Evolutionary conservation across 2,329 filamentous ascomycete genomes (phyloP).

Genomic region (Fulvia fulva): DNA sequence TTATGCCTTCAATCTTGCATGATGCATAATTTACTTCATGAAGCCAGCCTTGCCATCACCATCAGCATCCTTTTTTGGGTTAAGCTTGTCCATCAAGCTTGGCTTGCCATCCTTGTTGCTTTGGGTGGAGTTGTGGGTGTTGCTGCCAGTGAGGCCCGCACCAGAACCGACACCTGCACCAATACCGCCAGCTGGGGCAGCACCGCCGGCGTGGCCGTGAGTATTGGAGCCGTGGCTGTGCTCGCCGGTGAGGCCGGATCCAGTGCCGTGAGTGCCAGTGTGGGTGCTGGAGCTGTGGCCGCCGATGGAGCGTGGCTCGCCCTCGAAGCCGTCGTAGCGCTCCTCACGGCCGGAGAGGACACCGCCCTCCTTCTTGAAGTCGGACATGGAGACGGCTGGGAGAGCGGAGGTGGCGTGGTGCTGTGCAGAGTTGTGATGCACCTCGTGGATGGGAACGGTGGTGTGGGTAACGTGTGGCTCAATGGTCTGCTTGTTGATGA

Average conservation of each 20-base stretch:
- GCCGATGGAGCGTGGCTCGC: slow-evolving; percentile 50
- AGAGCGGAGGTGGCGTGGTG: slow-evolving; percentile 63
- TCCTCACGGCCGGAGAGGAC: slow-evolving; percentile 52
- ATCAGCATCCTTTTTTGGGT: slow-evolving; percentile 52
- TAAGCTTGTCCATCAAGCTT: slow-evolving; percentile 50
- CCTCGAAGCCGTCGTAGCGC: slow-evolving; percentile 57
- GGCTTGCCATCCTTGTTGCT: slow-evolving; percentile 37
- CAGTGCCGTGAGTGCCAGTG: not conserved
- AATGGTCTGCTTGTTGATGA: slow-evolving; percentile 64
- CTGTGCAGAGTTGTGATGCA: slow-evolving; percentile 63
- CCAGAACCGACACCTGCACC: not conserved
- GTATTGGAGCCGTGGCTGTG: not conserved
- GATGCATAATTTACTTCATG: not conserved
- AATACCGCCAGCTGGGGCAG: not conserved
- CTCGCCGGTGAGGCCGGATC: not conserved
- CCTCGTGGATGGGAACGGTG: slow-evolving; percentile 67
- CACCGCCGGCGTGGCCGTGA: not conserved
- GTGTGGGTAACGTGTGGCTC: slow-evolving; percentile 66
- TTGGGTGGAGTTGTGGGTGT: not conserved
- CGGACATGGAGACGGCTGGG: slow-evolving; percentile 60
- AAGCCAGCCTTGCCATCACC: slow-evolving; percentile 55
- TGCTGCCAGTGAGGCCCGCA: not conserved
- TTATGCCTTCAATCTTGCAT: not conserved
- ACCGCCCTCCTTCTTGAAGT: slow-evolving; percentile 59
- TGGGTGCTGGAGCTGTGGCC: not conserved